phyloP scores from a whole-genome alignment of 495 filamentous ascomycete genomes.

The Clavariopsis aquatica region DNA sequence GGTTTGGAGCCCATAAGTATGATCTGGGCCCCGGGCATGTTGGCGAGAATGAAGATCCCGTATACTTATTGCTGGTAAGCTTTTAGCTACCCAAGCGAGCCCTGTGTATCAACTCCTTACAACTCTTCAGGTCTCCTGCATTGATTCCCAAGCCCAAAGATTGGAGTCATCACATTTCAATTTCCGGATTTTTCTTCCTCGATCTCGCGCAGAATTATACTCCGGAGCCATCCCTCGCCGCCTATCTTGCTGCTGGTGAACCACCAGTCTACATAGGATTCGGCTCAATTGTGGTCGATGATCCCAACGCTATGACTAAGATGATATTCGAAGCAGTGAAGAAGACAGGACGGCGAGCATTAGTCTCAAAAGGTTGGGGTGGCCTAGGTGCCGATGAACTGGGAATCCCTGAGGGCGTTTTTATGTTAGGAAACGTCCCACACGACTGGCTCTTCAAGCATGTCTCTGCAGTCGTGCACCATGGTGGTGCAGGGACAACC shows the following conservation, averaged over 20 bases:
- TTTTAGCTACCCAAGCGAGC: background rate
- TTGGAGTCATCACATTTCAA: conserved; percentile 60
- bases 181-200: conserved; percentile 65
- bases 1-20: conserved; percentile 57
- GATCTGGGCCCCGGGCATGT: conserved; percentile 51
- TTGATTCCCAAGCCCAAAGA: conserved; percentile 63
- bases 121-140: conserved; percentile 53
- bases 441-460: conserved; percentile 68
- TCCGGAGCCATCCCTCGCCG: conserved; percentile 53
- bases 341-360: conserved; percentile 54
- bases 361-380: conserved; percentile 67
- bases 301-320: conserved; percentile 55
- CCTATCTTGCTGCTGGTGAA: conserved; percentile 57
- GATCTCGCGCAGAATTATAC: conserved; percentile 53
- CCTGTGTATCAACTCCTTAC: background rate
- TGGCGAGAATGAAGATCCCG: conserved; percentile 53
- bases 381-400: conserved; percentile 55
- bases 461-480: conserved; percentile 63
- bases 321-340: conserved; percentile 59
- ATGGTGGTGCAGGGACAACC: conserved; percentile 68
- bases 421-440: conserved; percentile 62
- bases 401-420: conserved; percentile 50
- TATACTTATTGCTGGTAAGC: conserved; percentile 62
- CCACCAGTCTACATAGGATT: conserved; percentile 68
- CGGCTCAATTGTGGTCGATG: conserved; percentile 65